Evolutionary conservation across 75 land plant genomes (phyloP).

Genomic region (Larix kaempferi): DNA sequence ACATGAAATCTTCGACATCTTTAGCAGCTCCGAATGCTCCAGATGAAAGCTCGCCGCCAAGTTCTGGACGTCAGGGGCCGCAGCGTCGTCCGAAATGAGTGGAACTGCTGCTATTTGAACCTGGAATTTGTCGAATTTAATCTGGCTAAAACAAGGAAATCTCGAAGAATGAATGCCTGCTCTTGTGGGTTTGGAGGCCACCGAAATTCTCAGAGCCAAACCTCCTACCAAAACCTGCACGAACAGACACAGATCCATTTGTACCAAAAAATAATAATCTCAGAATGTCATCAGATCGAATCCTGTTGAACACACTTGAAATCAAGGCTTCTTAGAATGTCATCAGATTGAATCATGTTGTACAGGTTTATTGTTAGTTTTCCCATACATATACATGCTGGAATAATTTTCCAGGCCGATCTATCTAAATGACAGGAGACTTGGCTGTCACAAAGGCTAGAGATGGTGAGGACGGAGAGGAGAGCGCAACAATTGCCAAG

Average conservation of each 20-base stretch:
- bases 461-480: not conserved
- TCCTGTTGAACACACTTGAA: not conserved
- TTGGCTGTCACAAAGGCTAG: not conserved
- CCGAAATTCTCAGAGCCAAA: conserved; percentile 64
- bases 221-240: conserved; percentile 47
- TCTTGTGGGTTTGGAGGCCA: conserved; percentile 63
- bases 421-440: not conserved
- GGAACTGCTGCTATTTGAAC: conserved; percentile 56
- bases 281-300: not conserved
- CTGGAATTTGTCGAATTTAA: conserved; percentile 51
- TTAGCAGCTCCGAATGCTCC: conserved; percentile 51
- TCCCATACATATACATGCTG: not conserved
- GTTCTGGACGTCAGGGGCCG: conserved; percentile 7
- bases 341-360: too few species aligned
- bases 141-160: conserved; percentile 64
- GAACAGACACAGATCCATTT: conserved; percentile 63
- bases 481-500: not conserved
- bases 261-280: not conserved
- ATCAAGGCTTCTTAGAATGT: not conserved
- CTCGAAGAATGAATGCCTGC: conserved; percentile 64
- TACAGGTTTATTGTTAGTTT: not conserved
- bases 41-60: conserved; percentile 68
- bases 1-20: conserved; percentile 35
- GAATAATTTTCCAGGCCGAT: not conserved
- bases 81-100: conserved; percentile 25